phyloP scores from a whole-genome alignment of 1,139 yeast genomes.

The Yamadazyma conglobata region DNA sequence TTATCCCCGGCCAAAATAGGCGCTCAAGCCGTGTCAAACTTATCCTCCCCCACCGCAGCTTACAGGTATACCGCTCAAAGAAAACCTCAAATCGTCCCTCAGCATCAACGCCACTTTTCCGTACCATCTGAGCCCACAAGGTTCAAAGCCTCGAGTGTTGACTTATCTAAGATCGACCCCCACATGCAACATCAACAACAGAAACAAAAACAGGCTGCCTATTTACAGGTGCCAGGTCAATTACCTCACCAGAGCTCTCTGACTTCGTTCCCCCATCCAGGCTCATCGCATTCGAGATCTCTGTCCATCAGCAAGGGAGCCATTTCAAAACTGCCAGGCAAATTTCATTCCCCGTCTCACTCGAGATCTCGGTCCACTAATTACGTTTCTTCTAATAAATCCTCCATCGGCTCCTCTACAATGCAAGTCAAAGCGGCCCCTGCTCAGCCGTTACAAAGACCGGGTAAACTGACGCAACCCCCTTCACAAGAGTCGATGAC shows the following conservation, averaged over 20 bases:
- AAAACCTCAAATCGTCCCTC: conserved; percentile 18
- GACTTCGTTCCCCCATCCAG: background rate
- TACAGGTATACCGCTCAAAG: conserved; percentile 21
- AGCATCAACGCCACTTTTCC: conserved; percentile 43
- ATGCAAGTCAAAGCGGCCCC: conserved; percentile 45
- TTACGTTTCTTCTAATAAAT: conserved; percentile 9
- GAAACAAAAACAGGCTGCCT: conserved; percentile 2
- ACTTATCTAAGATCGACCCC: conserved; percentile 14
- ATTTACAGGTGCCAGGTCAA: background rate
- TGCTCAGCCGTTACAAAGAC: conserved; percentile 44
- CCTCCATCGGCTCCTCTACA: conserved; percentile 30
- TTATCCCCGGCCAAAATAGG: conserved; percentile 71
- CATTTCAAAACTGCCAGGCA: background rate
- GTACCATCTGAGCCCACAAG: conserved; percentile 33
- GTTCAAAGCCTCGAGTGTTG: conserved; percentile 12
- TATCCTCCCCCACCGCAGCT: conserved; percentile 35
- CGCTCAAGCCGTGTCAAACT: conserved; percentile 65
- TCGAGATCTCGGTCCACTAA: conserved; percentile 12
- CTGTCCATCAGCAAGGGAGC: conserved; percentile 4
- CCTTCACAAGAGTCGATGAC: conserved; percentile 51
- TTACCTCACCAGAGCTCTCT: conserved; percentile 1
- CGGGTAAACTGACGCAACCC: conserved; percentile 26
- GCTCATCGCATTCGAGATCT: conserved; percentile 1
- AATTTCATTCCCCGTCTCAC: conserved; percentile 4
- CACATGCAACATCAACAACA: conserved; percentile 8